phyloP scores from a whole-genome alignment of 2,329 filamentous ascomycete genomes.

The Xylariaceae sp. region DNA sequence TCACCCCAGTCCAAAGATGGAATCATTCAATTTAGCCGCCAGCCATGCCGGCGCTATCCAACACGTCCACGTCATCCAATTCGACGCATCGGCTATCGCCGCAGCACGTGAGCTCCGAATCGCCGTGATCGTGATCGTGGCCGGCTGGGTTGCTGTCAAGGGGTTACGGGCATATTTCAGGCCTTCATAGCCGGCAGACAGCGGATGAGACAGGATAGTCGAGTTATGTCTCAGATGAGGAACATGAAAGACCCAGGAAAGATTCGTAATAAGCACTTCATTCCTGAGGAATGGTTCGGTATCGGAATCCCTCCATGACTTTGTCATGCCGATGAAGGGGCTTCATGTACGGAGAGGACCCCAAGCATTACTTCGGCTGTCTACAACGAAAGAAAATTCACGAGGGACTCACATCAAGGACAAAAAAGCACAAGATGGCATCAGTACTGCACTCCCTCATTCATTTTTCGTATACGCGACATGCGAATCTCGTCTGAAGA shows the following conservation, averaged over 20 bases:
- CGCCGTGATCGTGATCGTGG: conserved; percentile 28
- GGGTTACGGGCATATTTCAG: conserved; percentile 26
- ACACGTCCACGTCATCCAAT: conserved; percentile 31
- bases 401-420: no score
- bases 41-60: conserved; percentile 34
- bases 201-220: conserved; percentile 4
- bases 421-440: no score
- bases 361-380: no score
- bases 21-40: conserved; percentile 34
- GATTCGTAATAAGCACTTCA: no score
- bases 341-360: no score
- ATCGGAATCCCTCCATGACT: no score
- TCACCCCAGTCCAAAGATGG: conserved; percentile 25
- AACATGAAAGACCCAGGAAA: no score
- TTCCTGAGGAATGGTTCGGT: background rate
- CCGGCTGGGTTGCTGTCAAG: conserved; percentile 33
- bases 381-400: no score
- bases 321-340: no score
- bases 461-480: no score
- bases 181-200: background rate
- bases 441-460: no score
- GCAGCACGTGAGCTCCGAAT: conserved; percentile 31
- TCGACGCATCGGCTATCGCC: conserved; percentile 27
- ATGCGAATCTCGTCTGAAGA: no score
- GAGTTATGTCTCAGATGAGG: background rate